These are phyloP conservation scores for Diversispora eburnea DNA, from an alignment of 192 early-diverging fungal species.

Conservation along the genomic window DNA sequence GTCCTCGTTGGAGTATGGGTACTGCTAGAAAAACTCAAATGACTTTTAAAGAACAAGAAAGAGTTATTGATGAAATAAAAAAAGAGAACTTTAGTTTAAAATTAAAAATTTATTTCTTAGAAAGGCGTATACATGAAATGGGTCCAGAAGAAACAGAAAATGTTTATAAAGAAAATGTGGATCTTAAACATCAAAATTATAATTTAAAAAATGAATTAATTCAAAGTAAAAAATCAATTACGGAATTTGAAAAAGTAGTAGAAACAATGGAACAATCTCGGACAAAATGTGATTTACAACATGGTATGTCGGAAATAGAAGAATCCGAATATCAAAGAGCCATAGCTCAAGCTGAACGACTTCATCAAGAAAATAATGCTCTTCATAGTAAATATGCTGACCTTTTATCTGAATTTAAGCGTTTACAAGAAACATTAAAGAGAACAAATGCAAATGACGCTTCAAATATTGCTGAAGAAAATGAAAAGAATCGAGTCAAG, in stretches of 20 bases:
- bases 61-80: constrained; percentile 52
- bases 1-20: not conserved
- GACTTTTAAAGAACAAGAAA: constrained; percentile 54
- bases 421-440: constrained; percentile 1
- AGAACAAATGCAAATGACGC: not conserved
- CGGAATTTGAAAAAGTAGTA: constrained; percentile 46
- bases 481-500: no score
- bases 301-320: constrained; percentile 10
- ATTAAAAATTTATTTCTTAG: constrained; percentile 51
- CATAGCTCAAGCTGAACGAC: not conserved
- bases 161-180: constrained; percentile 41
- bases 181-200: constrained; percentile 48
- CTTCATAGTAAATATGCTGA: constrained; percentile 44
- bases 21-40: constrained; percentile 31
- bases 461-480: no score
- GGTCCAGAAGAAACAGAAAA: constrained; percentile 49
- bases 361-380: constrained; percentile 33
- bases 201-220: constrained; percentile 43
- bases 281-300: not conserved
- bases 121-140: constrained; percentile 46
- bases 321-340: constrained; percentile 4
- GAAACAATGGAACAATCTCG: constrained; percentile 35
- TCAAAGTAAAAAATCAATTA: constrained; percentile 44
- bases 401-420: constrained; percentile 32
- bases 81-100: constrained; percentile 57